These are phyloP conservation scores for Dissophora globulifera DNA, from an alignment of 192 early-diverging fungal genomes.

Conservation along the genomic window DNA sequence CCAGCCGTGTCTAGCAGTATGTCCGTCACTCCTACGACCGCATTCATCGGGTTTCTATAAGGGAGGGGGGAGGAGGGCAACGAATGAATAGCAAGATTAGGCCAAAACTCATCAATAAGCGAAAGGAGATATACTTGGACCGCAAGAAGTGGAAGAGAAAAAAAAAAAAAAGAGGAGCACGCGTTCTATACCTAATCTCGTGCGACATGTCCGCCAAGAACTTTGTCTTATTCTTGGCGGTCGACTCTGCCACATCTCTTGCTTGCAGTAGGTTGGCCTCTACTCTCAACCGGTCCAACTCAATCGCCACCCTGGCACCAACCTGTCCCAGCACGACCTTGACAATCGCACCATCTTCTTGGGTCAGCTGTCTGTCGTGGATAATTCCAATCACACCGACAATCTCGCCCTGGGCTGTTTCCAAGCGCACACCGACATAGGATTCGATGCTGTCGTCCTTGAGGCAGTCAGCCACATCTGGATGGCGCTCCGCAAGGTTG, in stretches of 20 bases:
- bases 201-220: conserved; percentile 68
- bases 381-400: conserved; percentile 57
- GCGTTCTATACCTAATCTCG: conserved; percentile 56
- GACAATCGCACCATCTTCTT: conserved; percentile 38
- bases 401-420: conserved; percentile 43
- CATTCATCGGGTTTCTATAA: conserved; percentile 70
- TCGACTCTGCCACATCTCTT: conserved; percentile 58
- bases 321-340: conserved; percentile 43
- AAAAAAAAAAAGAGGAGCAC: neutral
- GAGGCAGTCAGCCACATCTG: conserved; percentile 37
- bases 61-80: no score
- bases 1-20: conserved; percentile 58
- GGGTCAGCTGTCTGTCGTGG: conserved; percentile 34
- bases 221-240: conserved; percentile 65
- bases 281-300: conserved; percentile 54
- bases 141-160: no score
- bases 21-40: conserved; percentile 64
- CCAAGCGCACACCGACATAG: conserved; percentile 55
- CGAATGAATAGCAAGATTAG: no score
- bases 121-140: no score
- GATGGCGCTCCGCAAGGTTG: conserved; percentile 18
- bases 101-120: no score
- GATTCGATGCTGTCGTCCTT: conserved; percentile 38
- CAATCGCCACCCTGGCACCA: conserved; percentile 46
- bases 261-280: conserved; percentile 54